Evolutionary conservation across 176 grass and related monocot species (phyloP).

Genomic region (Avena atlantica): DNA sequence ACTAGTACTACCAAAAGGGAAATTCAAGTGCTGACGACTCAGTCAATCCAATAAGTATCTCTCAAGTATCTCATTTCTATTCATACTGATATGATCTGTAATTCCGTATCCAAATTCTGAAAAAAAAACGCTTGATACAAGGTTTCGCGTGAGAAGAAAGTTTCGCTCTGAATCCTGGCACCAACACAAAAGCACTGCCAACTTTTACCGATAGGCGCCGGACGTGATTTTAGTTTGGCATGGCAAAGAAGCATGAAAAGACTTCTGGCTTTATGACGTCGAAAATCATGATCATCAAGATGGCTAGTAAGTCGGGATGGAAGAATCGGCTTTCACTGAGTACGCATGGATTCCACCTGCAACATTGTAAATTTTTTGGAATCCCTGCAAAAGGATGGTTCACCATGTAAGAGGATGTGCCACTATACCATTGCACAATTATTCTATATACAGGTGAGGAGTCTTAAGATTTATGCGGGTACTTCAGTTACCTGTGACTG

Average conservation of each 20-base stretch:
- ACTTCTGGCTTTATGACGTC: too few species aligned
- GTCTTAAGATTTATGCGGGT: neutral
- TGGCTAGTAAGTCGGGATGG: slow-evolving; percentile 67
- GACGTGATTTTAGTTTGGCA: neutral
- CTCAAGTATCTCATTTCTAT: too few species aligned
- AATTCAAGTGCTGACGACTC: too few species aligned
- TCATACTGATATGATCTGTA: neutral
- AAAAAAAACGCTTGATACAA: neutral
- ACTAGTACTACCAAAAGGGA: too few species aligned
- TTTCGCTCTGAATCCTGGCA: neutral
- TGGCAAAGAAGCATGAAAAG: neutral
- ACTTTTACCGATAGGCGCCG: neutral
- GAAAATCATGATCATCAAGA: neutral
- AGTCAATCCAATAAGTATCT: too few species aligned
- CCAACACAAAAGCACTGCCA: neutral
- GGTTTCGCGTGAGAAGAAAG: neutral
- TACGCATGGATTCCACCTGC: slow-evolving; percentile 70
- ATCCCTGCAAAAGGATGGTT: slow-evolving; percentile 59
- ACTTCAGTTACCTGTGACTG: slow-evolving; percentile 75
- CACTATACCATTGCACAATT: neutral
- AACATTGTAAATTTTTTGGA: slow-evolving; percentile 75
- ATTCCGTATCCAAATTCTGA: too few species aligned
- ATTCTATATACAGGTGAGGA: neutral
- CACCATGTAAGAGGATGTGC: neutral
- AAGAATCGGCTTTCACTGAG: slow-evolving; percentile 64